Conservation (phyloP, 2,329 filamentous ascomycete genomes). For the Diaporthe batatas region DNA sequence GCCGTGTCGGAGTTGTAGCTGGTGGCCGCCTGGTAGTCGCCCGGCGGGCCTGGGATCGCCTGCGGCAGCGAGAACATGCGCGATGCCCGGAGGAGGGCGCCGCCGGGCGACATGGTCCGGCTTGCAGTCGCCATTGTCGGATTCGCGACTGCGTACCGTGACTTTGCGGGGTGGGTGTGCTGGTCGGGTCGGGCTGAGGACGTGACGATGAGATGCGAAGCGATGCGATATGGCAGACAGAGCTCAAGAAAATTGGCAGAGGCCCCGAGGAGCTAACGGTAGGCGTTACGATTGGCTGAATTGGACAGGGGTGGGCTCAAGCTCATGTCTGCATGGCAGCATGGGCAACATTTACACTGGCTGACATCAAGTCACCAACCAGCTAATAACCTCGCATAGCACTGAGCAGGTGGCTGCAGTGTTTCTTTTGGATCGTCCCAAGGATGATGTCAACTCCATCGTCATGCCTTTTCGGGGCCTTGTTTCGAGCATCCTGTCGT, state of each 20-base stretch:
- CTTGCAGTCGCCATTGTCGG: slow-evolving; percentile 48
- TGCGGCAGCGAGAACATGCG: slow-evolving; percentile 90
- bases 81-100: slow-evolving; percentile 83
- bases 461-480: background rate
- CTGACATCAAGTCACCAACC: too few species aligned
- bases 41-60: slow-evolving; percentile 74
- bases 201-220: background rate
- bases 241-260: slow-evolving; percentile 34
- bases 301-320: background rate
- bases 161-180: slow-evolving; percentile 9
- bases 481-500: background rate
- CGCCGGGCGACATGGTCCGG: slow-evolving; percentile 68
- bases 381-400: background rate
- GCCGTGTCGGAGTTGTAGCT: slow-evolving; percentile 73
- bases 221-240: slow-evolving; percentile 24
- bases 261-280: slow-evolving; percentile 8
- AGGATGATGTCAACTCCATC: background rate
- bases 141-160: slow-evolving; percentile 32
- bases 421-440: too few species aligned
- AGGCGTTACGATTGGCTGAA: slow-evolving; percentile 21
- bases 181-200: background rate
- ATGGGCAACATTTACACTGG: too few species aligned
- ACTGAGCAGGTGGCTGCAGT: background rate
- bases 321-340: background rate
- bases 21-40: slow-evolving; percentile 61